Conservation (phyloP, 2,329 filamentous ascomycete genomes). For the Lizonia empirigonia region DNA sequence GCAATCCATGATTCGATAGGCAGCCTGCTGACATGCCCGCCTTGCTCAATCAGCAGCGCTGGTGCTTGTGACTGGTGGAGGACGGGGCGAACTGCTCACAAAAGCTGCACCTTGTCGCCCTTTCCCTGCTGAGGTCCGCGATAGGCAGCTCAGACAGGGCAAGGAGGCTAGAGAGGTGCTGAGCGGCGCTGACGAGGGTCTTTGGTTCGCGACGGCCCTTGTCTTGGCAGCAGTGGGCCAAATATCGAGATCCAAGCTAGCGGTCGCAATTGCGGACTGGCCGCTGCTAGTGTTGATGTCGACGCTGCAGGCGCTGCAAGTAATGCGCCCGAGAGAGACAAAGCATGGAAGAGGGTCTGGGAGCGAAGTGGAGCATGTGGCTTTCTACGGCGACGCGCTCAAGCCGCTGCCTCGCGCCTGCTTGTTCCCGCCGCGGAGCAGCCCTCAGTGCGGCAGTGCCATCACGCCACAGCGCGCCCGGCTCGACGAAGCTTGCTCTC, state of each 20-base stretch:
- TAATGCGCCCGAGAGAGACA: constrained; percentile 13
- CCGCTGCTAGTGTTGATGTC: constrained; percentile 30
- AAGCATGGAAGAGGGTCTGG: constrained; percentile 8
- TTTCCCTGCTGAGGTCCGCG: constrained; percentile 28
- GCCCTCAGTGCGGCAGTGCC: neutral
- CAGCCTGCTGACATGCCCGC: constrained; percentile 39
- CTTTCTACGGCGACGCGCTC: constrained; percentile 12
- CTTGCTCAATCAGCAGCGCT: constrained; percentile 42
- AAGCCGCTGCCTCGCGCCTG: constrained; percentile 11
- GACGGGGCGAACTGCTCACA: constrained; percentile 10
- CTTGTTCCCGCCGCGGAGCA: constrained; percentile 10
- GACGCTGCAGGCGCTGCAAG: constrained; percentile 9
- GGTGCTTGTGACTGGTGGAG: constrained; percentile 33
- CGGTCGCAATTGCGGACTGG: constrained; percentile 35
- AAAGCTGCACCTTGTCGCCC: constrained; percentile 20
- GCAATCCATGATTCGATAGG: constrained; percentile 41
- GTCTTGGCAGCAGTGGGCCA: constrained; percentile 21
- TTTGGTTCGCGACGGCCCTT: constrained; percentile 22
- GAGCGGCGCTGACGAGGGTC: constrained; percentile 16
- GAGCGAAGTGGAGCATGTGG: constrained; percentile 9
- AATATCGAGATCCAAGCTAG: constrained; percentile 31
- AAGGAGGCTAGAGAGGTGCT: constrained; percentile 14
- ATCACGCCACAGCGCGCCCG: constrained; percentile 24
- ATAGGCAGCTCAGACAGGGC: constrained; percentile 30
- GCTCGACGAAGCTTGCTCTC: neutral